Conservation (phyloP, 768 basidiomycete genomes). For the Boletus speciosus region DNA sequence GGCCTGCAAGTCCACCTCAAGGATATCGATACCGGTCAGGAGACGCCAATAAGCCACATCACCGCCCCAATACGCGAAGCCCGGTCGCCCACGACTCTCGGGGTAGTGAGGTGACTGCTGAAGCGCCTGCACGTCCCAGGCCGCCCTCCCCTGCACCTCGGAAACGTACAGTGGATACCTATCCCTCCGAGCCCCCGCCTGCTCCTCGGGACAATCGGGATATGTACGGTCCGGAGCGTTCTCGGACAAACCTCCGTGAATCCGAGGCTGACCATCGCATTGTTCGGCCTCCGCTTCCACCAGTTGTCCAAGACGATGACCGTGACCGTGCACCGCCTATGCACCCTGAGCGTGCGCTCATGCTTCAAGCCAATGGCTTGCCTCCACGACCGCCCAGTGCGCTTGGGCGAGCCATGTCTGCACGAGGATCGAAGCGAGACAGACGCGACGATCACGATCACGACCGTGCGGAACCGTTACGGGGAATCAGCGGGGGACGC, state of each 20-base stretch:
- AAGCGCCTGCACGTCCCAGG: conserved; percentile 3
- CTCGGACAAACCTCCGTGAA: conserved; percentile 12
- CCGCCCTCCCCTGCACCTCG: conserved; percentile 3
- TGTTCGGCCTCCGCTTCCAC: conserved; percentile 1
- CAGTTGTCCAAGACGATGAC: conserved; percentile 2
- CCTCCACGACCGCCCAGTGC: conserved; percentile 27
- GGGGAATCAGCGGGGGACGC: conserved; percentile 4
- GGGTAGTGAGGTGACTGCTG: conserved; percentile 4
- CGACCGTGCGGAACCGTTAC: conserved; percentile 22
- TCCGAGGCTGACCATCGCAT: not conserved
- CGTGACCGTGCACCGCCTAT: conserved; percentile 17
- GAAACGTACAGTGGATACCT: conserved; percentile 8
- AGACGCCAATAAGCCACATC: conserved; percentile 3
- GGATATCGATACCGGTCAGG: conserved; percentile 7
- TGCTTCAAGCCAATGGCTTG: conserved; percentile 27
- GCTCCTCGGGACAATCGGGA: conserved; percentile 10
- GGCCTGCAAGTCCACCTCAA: conserved; percentile 19
- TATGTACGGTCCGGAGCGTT: conserved; percentile 3
- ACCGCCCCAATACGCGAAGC: not conserved
- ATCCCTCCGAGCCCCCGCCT: conserved; percentile 5
- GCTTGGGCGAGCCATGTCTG: conserved; percentile 12
- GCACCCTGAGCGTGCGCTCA: conserved; percentile 31
- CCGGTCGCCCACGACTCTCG: not conserved
- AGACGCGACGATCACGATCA: conserved; percentile 16
- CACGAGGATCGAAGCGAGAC: conserved; percentile 19